A percentile compares a stretch with the other conserved stretches of the same genome.
Conservation (phyloP, 73 alveolate genomes). For the Paramecium primaurelia region DNA sequence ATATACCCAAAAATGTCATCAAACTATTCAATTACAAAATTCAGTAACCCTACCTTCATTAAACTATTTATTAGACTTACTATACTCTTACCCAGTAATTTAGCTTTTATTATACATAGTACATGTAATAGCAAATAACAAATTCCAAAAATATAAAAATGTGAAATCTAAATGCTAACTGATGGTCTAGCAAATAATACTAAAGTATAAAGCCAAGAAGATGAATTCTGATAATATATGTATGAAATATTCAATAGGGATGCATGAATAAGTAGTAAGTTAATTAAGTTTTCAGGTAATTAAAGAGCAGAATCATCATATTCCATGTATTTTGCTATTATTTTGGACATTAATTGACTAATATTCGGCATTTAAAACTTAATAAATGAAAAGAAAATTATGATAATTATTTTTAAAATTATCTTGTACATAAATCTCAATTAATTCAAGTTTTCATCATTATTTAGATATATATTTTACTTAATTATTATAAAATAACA, state of each 20-base stretch:
- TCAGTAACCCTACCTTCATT: neutral
- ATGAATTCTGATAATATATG: neutral
- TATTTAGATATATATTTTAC: neutral
- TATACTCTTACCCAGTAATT: neutral
- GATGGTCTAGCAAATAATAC: neutral
- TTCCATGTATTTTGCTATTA: neutral
- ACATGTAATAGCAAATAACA: neutral
- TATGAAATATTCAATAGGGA: neutral
- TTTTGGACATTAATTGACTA: neutral
- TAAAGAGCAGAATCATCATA: neutral
- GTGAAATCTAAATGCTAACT: neutral
- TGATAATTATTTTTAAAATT: neutral
- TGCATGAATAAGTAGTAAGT: neutral
- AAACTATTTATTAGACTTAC: neutral
- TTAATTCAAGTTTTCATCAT: neutral
- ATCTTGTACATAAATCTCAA: neutral
- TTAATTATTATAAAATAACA: neutral
- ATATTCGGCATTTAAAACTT: neutral
- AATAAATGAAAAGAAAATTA: neutral
- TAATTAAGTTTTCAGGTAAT: neutral
- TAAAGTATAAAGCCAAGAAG: neutral
- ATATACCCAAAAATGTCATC: neutral
- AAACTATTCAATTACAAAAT: neutral
- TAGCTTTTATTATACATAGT: neutral
- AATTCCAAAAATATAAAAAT: neutral